phyloP scores from a whole-genome alignment of 2,329 filamentous ascomycete species.

The Aspergillus sp. region DNA sequence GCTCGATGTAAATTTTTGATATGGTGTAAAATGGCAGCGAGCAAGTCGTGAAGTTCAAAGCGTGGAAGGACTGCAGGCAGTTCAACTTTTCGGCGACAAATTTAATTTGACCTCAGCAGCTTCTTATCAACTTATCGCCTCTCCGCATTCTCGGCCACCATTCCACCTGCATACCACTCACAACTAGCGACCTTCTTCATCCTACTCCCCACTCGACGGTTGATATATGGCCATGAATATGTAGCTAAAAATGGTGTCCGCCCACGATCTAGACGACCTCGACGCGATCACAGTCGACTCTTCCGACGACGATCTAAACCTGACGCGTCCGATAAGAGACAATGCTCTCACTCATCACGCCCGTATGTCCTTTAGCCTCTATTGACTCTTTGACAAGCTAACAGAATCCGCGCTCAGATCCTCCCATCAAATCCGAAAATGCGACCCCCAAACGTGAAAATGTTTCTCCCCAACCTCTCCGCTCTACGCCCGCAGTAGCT shows the following conservation, averaged over 20 bases:
- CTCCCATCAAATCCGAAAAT: not conserved
- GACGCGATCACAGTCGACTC: conserved; percentile 31
- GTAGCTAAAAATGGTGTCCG: conserved; percentile 23
- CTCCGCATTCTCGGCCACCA: conserved; percentile 13
- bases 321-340: conserved; percentile 26
- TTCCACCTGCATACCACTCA: not conserved
- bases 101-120: conserved; percentile 10
- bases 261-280: conserved; percentile 24
- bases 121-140: conserved; percentile 23
- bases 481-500: not conserved
- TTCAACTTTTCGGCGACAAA: conserved; percentile 15
- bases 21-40: not conserved
- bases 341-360: not conserved
- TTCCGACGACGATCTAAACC: conserved; percentile 47
- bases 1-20: not conserved
- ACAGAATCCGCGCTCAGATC: conserved; percentile 11
- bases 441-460: not conserved
- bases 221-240: not conserved
- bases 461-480: not conserved
- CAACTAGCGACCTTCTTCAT: not conserved
- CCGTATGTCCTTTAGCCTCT: conserved; percentile 12
- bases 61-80: conserved; percentile 4
- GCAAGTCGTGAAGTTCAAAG: not conserved
- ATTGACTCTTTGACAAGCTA: conserved; percentile 11
- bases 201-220: not conserved